Evolutionary conservation across 2,329 filamentous ascomycete species (phyloP).

Genomic region (Chaetothyriales sp.): DNA sequence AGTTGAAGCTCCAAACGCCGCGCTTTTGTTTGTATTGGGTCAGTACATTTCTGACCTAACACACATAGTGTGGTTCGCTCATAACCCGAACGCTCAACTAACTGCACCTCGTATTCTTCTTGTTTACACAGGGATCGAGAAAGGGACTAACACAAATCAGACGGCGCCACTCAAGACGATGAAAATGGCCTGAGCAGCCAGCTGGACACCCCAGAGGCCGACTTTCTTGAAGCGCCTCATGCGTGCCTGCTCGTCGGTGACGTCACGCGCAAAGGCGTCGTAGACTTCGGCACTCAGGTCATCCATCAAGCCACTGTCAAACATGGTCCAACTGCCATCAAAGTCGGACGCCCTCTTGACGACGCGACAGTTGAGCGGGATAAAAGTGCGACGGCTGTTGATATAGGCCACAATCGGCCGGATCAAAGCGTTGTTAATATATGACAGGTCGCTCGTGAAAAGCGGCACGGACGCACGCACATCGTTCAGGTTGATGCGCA

Average conservation of each 20-base stretch:
- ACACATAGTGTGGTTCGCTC: background rate
- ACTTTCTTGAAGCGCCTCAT: conserved; percentile 85
- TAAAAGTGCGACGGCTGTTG: conserved; percentile 87
- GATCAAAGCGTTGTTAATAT: conserved; percentile 89
- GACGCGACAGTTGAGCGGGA: conserved; percentile 85
- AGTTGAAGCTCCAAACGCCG: background rate
- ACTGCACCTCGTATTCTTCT: background rate
- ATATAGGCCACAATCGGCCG: conserved; percentile 96
- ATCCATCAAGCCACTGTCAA: conserved; percentile 85
- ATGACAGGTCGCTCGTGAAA: conserved; percentile 81
- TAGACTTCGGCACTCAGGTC: conserved; percentile 86
- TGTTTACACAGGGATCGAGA: conserved; percentile 1
- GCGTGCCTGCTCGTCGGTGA: conserved; percentile 74
- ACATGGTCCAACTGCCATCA: conserved; percentile 87
- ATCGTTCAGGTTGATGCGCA: conserved; percentile 89
- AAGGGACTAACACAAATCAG: background rate
- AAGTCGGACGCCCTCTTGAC: conserved; percentile 83
- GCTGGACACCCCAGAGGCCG: conserved; percentile 84
- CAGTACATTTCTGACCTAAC: background rate
- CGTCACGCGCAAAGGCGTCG: conserved; percentile 79
- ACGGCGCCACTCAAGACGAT: conserved; percentile 44
- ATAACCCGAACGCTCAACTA: no score
- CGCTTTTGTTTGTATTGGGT: background rate
- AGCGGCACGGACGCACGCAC: conserved; percentile 84
- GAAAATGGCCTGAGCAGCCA: conserved; percentile 85